Percentiles rank a stretch among this genome's conserved stretches.
phyloP scores from a whole-genome alignment of 805 yeast species.

The Peterozyma xylosa region DNA sequence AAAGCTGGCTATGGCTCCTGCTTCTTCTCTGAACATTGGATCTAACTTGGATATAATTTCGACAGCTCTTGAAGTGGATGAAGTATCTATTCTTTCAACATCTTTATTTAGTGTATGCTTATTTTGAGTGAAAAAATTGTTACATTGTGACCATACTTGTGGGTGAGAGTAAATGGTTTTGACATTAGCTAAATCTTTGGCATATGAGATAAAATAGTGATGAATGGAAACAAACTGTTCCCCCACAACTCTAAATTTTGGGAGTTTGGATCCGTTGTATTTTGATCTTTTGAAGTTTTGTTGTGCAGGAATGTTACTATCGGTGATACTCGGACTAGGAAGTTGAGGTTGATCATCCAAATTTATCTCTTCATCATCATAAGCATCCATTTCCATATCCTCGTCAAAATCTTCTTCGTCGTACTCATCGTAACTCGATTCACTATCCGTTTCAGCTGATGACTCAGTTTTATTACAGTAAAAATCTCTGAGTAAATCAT shows the following conservation, averaged over 20 bases:
- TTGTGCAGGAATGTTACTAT: constrained; percentile 8
- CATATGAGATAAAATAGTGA: constrained; percentile 60
- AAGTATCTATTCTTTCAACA: constrained; percentile 52
- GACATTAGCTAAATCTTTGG: constrained; percentile 36
- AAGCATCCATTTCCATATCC: neutral
- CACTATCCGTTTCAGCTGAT: too few relatives aligned
- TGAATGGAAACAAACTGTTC: constrained; percentile 80
- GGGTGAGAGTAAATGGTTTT: constrained; percentile 80
- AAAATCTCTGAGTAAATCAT: constrained; percentile 74
- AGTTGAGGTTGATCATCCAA: constrained; percentile 1
- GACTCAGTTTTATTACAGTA: constrained; percentile 18
- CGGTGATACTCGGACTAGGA: constrained; percentile 2
- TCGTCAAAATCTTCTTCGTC: constrained; percentile 5
- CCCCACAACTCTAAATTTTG: constrained; percentile 49
- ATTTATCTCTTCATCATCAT: neutral
- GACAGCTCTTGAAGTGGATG: constrained; percentile 85
- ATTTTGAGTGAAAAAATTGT: constrained; percentile 38
- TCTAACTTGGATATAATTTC: constrained; percentile 39
- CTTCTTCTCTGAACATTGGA: constrained; percentile 23
- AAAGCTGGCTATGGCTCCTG: constrained; percentile 68
- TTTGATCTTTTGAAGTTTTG: constrained; percentile 5
- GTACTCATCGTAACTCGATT: too few relatives aligned
- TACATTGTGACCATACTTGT: constrained; percentile 95
- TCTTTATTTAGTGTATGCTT: constrained; percentile 22
- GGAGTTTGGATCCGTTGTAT: constrained; percentile 8